Evolutionary conservation across 169 alveolate genomes (phyloP).

Genomic region (Miamiensis avidus): DNA sequence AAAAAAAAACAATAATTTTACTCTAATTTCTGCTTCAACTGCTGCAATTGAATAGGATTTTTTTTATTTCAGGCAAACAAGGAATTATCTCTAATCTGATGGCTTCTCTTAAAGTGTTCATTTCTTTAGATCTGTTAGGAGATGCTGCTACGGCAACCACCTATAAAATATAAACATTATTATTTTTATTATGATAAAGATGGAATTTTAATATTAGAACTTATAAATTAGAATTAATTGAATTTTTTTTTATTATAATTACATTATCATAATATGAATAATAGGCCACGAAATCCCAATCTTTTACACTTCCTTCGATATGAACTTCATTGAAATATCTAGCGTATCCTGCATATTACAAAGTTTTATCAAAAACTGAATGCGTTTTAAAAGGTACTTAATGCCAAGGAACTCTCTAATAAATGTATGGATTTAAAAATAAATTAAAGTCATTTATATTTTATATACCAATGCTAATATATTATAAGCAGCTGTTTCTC

Average conservation of each 20-base stretch:
- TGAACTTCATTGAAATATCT: constrained; percentile 22
- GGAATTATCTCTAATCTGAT: constrained; percentile 37
- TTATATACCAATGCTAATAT: constrained; percentile 30
- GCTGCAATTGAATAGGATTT: constrained; percentile 12
- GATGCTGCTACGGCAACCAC: constrained; percentile 38
- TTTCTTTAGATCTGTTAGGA: constrained; percentile 32
- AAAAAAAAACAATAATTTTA: neutral
- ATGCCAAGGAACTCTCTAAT: constrained; percentile 45
- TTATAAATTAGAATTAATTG: no score
- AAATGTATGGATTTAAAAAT: no score
- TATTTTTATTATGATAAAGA: no score
- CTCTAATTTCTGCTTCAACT: constrained; percentile 32
- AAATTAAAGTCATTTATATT: neutral
- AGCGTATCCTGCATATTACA: constrained; percentile 24
- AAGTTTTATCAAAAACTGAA: constrained; percentile 31
- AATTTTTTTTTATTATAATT: no score
- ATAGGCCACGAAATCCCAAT: constrained; percentile 42
- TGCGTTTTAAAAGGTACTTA: constrained; percentile 33
- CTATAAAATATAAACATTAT: neutral
- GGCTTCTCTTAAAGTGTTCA: constrained; percentile 38
- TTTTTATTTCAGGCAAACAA: constrained; percentile 20
- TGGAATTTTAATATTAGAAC: no score
- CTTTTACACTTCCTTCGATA: constrained; percentile 38
- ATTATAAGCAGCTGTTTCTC: constrained; percentile 49
- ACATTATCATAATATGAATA: constrained; percentile 30